Evolutionary conservation across 176 grass and related monocot species (phyloP).

Genomic region (Pontederia crassipes): DNA sequence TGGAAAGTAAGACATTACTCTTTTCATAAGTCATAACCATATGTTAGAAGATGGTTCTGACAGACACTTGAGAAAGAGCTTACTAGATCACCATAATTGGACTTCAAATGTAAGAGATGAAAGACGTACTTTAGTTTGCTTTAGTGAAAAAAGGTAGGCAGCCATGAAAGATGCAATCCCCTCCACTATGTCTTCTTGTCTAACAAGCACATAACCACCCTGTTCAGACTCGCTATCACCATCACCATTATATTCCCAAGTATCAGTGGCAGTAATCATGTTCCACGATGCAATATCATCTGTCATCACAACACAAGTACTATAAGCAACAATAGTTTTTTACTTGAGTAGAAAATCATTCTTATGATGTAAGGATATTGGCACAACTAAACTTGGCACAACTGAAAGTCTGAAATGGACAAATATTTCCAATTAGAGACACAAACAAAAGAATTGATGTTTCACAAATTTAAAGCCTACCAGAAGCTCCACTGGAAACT

Average conservation of each 20-base stretch:
- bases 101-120: too few relatives aligned
- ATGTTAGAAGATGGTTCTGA: too few relatives aligned
- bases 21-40: too few relatives aligned
- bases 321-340: background rate
- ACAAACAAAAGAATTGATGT: too few relatives aligned
- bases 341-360: background rate
- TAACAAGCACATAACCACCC: conserved; percentile 78
- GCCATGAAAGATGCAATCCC: conserved; percentile 75
- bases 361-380: background rate
- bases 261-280: conserved; percentile 49
- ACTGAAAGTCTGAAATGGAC: too few relatives aligned
- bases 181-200: conserved; percentile 74
- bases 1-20: too few relatives aligned
- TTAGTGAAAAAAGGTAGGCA: conserved; percentile 61
- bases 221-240: conserved; percentile 38
- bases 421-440: too few relatives aligned
- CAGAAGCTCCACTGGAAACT: background rate
- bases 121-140: conserved; percentile 49
- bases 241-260: conserved; percentile 53
- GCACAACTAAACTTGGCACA: background rate
- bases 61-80: too few relatives aligned
- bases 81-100: too few relatives aligned
- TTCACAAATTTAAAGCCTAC: background rate
- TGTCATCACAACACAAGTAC: conserved; percentile 1
- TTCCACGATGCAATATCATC: conserved; percentile 62